phyloP scores from a whole-genome alignment of 2,329 filamentous ascomycete species.

The Alternaria sp. region DNA sequence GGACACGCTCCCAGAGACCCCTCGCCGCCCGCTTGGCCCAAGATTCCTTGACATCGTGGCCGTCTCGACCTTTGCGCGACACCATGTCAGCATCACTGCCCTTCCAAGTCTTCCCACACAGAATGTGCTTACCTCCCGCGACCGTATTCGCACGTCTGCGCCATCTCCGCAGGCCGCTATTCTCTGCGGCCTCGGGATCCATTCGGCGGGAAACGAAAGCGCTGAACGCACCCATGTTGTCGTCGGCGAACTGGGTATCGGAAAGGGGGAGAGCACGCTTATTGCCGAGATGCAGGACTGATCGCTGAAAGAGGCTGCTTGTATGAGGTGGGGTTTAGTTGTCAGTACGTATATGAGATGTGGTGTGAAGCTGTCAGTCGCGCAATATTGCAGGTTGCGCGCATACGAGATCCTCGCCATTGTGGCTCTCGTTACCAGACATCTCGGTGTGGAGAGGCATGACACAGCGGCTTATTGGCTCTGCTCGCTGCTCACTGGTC shows the following conservation, averaged over 20 bases:
- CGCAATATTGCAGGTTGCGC: background rate
- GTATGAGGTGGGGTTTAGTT: background rate
- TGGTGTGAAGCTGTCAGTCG: background rate
- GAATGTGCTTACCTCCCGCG: background rate
- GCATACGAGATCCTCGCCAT: background rate
- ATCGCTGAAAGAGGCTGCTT: background rate
- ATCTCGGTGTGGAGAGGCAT: background rate
- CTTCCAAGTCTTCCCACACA: fast-evolving
- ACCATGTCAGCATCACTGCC: background rate
- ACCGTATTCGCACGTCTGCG: background rate
- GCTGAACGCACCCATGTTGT: background rate
- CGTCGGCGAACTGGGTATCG: background rate
- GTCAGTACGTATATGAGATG: background rate
- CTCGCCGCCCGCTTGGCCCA: background rate
- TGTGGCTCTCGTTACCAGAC: background rate
- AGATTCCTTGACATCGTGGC: background rate
- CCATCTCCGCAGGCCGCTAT: background rate
- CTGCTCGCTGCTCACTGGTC: background rate
- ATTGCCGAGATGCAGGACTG: background rate
- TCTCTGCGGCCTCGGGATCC: background rate
- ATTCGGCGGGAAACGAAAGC: background rate
- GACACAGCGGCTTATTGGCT: background rate
- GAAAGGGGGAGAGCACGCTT: background rate
- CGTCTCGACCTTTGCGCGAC: background rate
- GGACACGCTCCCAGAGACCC: background rate